Conservation (phyloP, 2,329 filamentous ascomycete species). For the Claviceps cyperi region DNA sequence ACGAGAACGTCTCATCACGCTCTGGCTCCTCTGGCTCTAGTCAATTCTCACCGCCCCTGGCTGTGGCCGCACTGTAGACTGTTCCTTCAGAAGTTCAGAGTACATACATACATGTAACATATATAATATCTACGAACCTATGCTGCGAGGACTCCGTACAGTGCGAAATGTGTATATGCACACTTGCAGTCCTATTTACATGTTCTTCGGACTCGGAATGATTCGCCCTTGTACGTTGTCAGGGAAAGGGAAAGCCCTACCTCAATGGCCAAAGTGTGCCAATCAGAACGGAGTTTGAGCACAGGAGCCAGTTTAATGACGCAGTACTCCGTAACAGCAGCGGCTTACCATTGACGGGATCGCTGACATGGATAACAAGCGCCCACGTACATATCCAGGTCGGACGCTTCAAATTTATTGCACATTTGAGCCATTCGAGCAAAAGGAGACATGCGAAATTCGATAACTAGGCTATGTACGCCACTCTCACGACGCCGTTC, state of each 20-base stretch:
- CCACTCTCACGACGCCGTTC: no score
- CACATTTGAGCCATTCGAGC: neutral
- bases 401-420: neutral
- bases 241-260: neutral
- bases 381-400: neutral
- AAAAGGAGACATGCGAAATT: neutral
- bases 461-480: no score
- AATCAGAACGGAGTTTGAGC: neutral
- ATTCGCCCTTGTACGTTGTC: neutral
- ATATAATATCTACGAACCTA: no score
- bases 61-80: neutral
- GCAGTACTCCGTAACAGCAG: neutral
- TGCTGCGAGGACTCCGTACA: neutral
- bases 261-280: neutral
- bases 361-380: neutral
- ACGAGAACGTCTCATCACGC: neutral
- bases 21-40: neutral
- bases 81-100: no score
- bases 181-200: neutral
- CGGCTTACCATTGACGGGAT: neutral
- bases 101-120: no score
- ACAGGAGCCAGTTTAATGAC: neutral
- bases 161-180: no score
- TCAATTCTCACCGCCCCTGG: slow-evolving; percentile 8
- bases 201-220: neutral